Evolutionary conservation across 1,139 yeast species (phyloP).

Genomic region (Diutina ranongensis): DNA sequence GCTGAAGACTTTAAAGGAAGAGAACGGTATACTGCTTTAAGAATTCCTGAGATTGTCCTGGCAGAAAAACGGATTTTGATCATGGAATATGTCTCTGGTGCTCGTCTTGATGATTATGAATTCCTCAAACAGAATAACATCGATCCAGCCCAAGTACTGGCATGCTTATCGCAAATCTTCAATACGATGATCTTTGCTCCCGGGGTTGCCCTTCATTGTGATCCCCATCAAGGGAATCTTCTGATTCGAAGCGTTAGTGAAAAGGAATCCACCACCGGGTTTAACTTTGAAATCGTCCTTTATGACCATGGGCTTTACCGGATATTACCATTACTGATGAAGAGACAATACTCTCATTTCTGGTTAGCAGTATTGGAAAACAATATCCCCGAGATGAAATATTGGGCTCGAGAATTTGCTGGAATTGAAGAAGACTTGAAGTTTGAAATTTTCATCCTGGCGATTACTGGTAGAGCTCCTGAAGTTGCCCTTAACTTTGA

Average conservation of each 20-base stretch:
- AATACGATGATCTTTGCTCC: constrained; percentile 94
- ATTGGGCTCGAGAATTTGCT: constrained; percentile 70
- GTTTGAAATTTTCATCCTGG: constrained; percentile 80
- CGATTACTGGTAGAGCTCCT: constrained; percentile 76
- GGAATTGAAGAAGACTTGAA: constrained; percentile 64
- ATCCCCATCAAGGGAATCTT: constrained; percentile 95
- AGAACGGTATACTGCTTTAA: constrained; percentile 55
- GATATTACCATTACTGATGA: constrained; percentile 64
- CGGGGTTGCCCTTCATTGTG: constrained; percentile 87
- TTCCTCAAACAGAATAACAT: constrained; percentile 55
- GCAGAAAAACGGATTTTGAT: constrained; percentile 64
- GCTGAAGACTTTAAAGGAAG: constrained; percentile 50
- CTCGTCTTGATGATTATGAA: constrained; percentile 65
- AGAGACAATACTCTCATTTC: constrained; percentile 77
- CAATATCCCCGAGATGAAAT: constrained; percentile 52
- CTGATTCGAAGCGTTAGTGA: constrained; percentile 50
- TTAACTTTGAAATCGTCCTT: constrained; percentile 81
- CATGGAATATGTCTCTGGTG: constrained; percentile 83
- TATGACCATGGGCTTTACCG: constrained; percentile 95
- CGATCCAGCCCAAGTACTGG: constrained; percentile 65
- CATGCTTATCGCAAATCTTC: constrained; percentile 81
- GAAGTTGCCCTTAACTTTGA: constrained; percentile 33
- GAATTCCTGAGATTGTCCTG: constrained; percentile 62
- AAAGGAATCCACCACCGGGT: constrained; percentile 25
- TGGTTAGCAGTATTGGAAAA: constrained; percentile 84